These are phyloP conservation scores for Stemphylium vesicarium DNA, from an alignment of 2,329 filamentous ascomycete genomes.

Conservation along the genomic window DNA sequence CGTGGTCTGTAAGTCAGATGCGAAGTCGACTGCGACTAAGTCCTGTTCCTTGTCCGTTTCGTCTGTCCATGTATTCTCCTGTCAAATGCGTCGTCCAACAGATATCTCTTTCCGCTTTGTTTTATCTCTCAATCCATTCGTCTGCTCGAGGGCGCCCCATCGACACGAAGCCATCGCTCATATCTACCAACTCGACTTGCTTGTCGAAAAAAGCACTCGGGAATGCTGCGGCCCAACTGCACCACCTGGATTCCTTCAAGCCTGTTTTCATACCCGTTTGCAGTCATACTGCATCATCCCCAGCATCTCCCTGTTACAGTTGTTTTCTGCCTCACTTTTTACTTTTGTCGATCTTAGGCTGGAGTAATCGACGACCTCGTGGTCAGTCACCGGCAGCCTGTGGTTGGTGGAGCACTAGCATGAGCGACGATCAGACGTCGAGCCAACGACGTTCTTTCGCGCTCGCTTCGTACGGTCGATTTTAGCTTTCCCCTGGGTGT, in stretches of 20 bases:
- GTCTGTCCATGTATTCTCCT: background rate
- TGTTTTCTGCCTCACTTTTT: background rate
- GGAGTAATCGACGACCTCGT: background rate
- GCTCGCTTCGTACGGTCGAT: background rate
- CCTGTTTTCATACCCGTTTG: too few relatives aligned
- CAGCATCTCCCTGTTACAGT: background rate
- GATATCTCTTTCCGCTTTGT: background rate
- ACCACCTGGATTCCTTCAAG: background rate
- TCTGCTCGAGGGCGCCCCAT: background rate
- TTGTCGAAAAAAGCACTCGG: background rate
- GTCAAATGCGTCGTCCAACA: background rate
- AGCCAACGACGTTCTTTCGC: background rate
- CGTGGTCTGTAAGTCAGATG: too few relatives aligned
- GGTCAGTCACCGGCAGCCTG: background rate
- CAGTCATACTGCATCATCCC: too few relatives aligned
- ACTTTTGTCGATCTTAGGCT: background rate
- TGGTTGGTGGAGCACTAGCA: too few relatives aligned
- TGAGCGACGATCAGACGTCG: background rate
- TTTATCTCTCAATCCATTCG: background rate
- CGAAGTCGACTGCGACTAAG: background rate
- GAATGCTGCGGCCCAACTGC: background rate
- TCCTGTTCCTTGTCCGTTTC: too few relatives aligned
- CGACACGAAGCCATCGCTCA: background rate
- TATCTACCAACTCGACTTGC: background rate
- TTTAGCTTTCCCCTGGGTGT: background rate